A percentile compares a stretch with the other conserved stretches of the same genome.
These are phyloP conservation scores for Umbellularia californica DNA, from an alignment of 164 flowering plant genomes.

Conservation along the genomic window DNA sequence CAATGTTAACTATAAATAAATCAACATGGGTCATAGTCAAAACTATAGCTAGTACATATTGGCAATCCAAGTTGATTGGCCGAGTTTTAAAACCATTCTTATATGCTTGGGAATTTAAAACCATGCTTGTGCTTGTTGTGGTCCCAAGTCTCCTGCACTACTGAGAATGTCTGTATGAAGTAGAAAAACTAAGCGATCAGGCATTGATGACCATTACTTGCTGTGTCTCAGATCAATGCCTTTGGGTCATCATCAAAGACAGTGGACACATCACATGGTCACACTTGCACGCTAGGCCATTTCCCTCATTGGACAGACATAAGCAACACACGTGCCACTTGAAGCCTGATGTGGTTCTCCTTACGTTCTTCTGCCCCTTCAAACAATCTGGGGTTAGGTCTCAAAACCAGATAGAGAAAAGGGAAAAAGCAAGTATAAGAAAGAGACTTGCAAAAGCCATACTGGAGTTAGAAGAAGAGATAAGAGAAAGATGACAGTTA, in stretches of 20 bases:
- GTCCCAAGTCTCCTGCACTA: no score
- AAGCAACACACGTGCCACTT: no score
- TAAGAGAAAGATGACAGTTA: background rate
- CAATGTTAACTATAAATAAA: no score
- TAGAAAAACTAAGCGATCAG: background rate
- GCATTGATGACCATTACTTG: background rate
- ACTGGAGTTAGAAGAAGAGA: background rate
- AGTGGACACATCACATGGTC: background rate
- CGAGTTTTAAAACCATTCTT: background rate
- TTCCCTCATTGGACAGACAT: no score
- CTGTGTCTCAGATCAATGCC: background rate
- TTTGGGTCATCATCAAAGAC: background rate
- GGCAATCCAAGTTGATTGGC: no score
- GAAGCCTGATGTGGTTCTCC: no score
- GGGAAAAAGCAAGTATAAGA: background rate
- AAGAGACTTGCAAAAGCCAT: constrained; percentile 9
- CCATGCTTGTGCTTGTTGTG: no score
- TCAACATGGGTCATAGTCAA: no score
- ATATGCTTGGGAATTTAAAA: no score
- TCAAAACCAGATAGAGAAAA: background rate
- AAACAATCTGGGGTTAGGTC: no score
- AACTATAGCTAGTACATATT: no score
- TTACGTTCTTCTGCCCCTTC: no score
- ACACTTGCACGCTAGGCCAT: background rate
- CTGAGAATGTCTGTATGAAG: background rate